phyloP scores from a whole-genome alignment of 495 filamentous ascomycete species.

The Xylaria palmicola region DNA sequence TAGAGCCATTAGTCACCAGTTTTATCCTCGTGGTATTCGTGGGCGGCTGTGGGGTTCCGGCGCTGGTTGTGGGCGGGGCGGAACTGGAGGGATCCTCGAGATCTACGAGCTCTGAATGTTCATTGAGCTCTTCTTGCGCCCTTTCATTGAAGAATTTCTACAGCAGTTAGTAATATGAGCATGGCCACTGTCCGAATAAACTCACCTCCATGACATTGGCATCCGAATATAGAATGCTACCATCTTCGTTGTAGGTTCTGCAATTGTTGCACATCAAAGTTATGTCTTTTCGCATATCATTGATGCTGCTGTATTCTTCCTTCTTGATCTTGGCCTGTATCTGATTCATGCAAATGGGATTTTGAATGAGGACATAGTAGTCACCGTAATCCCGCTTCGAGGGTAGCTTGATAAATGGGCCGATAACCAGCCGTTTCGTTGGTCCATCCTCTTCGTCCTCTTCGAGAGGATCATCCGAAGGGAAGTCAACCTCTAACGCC shows the following conservation, averaged over 20 bases:
- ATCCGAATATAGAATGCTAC: constrained; percentile 85
- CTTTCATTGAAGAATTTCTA: constrained; percentile 67
- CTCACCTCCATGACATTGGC: constrained; percentile 90
- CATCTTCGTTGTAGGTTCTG: constrained; percentile 92
- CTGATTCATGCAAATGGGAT: constrained; percentile 89
- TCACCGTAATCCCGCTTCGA: constrained; percentile 85
- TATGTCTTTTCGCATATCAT: constrained; percentile 79
- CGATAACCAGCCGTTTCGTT: constrained; percentile 74
- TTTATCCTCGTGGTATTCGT: constrained; percentile 47
- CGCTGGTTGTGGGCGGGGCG: constrained; percentile 62
- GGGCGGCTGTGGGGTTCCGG: constrained; percentile 67
- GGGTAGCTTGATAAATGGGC: constrained; percentile 89
- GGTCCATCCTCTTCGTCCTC: constrained; percentile 50
- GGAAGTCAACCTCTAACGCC: constrained; percentile 67
- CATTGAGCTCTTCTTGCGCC: constrained; percentile 66
- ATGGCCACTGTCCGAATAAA: constrained; percentile 15
- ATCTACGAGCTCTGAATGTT: constrained; percentile 70
- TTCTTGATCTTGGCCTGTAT: constrained; percentile 93
- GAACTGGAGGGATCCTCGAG: constrained; percentile 63
- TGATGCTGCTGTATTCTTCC: constrained; percentile 80
- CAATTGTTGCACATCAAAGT: constrained; percentile 85
- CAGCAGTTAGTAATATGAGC: constrained; percentile 15
- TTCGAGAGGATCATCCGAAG: constrained; percentile 54
- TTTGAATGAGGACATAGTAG: constrained; percentile 89
- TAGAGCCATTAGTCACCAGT: constrained; percentile 56